A percentile compares a stretch with the other conserved stretches of the same genome.
Evolutionary conservation across 148 eudicot genomes (phyloP).

Genomic region (Cornus florida): DNA sequence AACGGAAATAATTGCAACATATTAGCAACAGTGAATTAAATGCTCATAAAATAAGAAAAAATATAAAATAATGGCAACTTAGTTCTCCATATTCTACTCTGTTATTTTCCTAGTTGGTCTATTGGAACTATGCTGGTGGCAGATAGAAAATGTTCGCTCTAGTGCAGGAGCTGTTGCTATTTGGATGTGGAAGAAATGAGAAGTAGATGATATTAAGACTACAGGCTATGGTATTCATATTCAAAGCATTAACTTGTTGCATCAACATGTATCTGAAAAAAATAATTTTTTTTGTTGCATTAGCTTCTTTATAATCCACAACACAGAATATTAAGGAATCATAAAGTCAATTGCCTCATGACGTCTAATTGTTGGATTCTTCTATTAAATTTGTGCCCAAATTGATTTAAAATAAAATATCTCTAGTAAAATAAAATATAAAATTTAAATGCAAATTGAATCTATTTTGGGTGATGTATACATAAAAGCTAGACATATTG

Average conservation of each 20-base stretch:
- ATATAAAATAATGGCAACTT: no score
- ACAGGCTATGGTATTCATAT: no score
- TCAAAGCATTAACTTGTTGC: neutral
- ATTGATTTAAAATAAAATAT: no score
- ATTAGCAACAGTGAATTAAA: no score
- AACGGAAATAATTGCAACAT: no score
- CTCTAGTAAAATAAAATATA: no score
- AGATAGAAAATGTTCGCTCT: no score
- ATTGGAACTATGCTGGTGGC: neutral
- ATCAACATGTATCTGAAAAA: neutral
- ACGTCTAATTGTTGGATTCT: neutral
- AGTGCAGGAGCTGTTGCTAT: no score
- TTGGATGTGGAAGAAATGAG: neutral
- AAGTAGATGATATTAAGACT: neutral
- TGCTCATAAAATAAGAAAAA: no score
- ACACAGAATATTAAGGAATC: neutral
- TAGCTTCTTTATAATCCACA: neutral
- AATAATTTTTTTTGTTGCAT: no score
- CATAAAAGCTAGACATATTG: neutral
- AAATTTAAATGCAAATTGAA: no score
- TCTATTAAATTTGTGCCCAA: no score
- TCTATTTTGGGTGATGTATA: neutral
- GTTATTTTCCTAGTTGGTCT: neutral
- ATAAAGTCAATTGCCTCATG: neutral
- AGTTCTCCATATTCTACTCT: neutral